Evolutionary conservation across 345 rosid species (phyloP).

Genomic region (Eucalyptus victrix): DNA sequence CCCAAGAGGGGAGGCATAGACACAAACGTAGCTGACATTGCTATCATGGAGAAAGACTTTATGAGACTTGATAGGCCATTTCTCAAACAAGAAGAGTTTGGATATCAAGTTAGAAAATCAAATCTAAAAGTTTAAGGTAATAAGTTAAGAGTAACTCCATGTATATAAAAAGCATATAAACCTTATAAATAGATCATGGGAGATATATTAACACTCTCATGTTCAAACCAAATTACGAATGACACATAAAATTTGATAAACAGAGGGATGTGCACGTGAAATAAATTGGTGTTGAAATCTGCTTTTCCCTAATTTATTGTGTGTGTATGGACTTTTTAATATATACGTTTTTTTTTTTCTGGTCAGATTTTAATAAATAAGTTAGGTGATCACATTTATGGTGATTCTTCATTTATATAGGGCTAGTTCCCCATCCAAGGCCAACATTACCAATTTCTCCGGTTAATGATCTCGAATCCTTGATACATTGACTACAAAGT

Average conservation of each 20-base stretch:
- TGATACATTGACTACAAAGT: neutral
- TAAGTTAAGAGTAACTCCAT: neutral
- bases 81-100: neutral
- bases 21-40: neutral
- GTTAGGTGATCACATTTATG: neutral
- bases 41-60: neutral
- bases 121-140: neutral
- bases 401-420: neutral
- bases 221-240: neutral
- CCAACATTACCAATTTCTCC: neutral
- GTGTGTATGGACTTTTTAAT: neutral
- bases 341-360: neutral
- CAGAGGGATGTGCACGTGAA: rapidly evolving
- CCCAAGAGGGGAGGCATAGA: neutral
- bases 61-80: neutral
- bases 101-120: neutral
- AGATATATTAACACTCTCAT: neutral
- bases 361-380: neutral
- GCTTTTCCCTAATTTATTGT: neutral
- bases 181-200: rapidly evolving
- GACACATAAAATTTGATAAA: neutral
- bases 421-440: neutral
- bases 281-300: neutral
- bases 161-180: neutral
- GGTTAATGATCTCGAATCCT: neutral